These are phyloP conservation scores for Endothia cerciana DNA, from an alignment of 2,329 filamentous ascomycete genomes.

Conservation along the genomic window DNA sequence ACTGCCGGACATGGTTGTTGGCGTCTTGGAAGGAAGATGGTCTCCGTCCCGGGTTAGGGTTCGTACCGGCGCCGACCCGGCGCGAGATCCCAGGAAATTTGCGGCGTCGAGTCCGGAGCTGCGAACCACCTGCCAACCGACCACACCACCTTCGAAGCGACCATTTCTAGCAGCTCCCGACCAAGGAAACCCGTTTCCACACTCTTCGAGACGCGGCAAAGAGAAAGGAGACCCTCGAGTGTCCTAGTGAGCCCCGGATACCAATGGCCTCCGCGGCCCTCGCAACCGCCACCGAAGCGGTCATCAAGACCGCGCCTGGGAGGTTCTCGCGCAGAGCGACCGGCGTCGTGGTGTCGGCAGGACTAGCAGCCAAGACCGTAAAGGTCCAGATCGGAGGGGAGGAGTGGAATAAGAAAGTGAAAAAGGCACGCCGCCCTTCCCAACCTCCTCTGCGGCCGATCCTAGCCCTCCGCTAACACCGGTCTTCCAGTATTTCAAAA, in stretches of 20 bases:
- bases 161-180: neutral
- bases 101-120: conserved; percentile 4
- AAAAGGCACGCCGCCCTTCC: conserved; percentile 60
- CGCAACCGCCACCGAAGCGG: conserved; percentile 6
- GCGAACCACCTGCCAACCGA: neutral
- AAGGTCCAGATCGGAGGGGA: conserved; percentile 74
- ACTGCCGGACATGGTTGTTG: too few species aligned
- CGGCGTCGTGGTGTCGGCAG: conserved; percentile 77
- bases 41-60: conserved; percentile 1
- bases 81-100: conserved; percentile 12
- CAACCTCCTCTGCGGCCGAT: neutral
- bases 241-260: neutral
- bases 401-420: conserved; percentile 72
- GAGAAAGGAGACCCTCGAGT: neutral
- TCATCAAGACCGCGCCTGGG: conserved; percentile 15
- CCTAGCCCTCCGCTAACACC: neutral
- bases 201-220: neutral
- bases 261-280: conserved; percentile 19
- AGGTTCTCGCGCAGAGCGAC: conserved; percentile 14
- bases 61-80: conserved; percentile 11
- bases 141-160: neutral
- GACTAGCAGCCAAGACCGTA: conserved; percentile 77
- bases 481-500: conserved; percentile 62
- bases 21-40: too few species aligned
- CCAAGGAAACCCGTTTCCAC: neutral